phyloP scores from a whole-genome alignment of 441 rosid genomes.

The Populus hybrid region DNA sequence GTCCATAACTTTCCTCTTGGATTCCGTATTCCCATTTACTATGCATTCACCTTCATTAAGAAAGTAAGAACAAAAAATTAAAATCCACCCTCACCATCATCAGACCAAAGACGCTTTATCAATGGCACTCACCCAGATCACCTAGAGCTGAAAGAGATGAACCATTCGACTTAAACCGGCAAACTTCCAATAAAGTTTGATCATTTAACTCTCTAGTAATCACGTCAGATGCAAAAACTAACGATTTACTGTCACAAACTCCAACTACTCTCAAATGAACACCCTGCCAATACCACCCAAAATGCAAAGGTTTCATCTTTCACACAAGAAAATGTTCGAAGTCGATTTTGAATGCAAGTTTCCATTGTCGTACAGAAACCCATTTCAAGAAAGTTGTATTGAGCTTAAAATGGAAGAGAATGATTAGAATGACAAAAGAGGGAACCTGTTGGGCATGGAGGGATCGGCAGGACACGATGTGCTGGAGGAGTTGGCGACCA shows the following conservation, averaged over 20 bases:
- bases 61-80: constrained; percentile 5
- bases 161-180: constrained; percentile 54
- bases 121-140: constrained; percentile 38
- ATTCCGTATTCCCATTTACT: constrained; percentile 40
- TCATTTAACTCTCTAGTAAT: constrained; percentile 53
- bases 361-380: not conserved
- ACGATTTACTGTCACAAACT: constrained; percentile 71
- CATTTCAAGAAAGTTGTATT: not conserved
- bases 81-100: constrained; percentile 2
- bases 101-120: not conserved
- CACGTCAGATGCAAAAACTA: constrained; percentile 50
- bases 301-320: not conserved
- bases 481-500: constrained; percentile 83
- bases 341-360: not conserved
- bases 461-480: constrained; percentile 84
- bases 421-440: not conserved
- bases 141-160: constrained; percentile 44
- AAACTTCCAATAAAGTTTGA: constrained; percentile 49
- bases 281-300: constrained; percentile 41
- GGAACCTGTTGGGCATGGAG: constrained; percentile 67
- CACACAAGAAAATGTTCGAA: constrained; percentile 2
- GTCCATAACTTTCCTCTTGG: constrained; percentile 35
- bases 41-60: constrained; percentile 37
- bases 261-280: constrained; percentile 76
- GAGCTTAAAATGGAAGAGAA: not conserved